phyloP scores from a whole-genome alignment of 169 alveolate species.

The Plasmodium coatneyi region DNA sequence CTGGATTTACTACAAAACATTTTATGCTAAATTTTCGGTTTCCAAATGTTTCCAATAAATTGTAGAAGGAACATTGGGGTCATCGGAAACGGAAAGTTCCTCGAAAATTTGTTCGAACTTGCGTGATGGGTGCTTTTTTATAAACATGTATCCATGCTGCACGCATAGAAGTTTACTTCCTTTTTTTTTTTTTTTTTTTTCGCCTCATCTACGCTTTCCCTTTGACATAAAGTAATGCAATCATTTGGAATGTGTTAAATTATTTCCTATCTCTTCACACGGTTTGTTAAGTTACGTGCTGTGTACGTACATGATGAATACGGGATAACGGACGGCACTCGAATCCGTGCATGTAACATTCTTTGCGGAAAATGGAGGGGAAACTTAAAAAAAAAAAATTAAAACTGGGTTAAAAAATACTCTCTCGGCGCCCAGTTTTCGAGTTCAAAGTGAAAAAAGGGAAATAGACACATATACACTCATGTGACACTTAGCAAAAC shows the following conservation, averaged over 20 bases:
- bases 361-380: not conserved
- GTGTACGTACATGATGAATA: not conserved
- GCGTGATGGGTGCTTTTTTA: too few species aligned
- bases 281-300: not conserved
- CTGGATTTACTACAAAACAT: too few species aligned
- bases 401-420: not conserved
- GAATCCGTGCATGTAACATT: not conserved
- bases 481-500: not conserved
- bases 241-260: not conserved
- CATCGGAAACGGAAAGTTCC: too few species aligned
- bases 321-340: not conserved
- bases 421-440: not conserved
- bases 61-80: too few species aligned
- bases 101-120: too few species aligned
- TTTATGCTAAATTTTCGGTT: too few species aligned
- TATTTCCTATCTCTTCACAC: not conserved
- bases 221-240: not conserved
- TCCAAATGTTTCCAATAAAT: too few species aligned
- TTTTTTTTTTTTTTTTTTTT: not conserved
- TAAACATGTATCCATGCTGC: too few species aligned
- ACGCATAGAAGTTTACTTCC: too few species aligned
- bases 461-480: not conserved
- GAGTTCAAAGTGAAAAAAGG: not conserved
- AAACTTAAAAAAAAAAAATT: not conserved
- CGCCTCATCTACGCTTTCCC: not conserved